Conservation (phyloP, 2,329 filamentous ascomycete species). For the Penicillium verrucosum region DNA sequence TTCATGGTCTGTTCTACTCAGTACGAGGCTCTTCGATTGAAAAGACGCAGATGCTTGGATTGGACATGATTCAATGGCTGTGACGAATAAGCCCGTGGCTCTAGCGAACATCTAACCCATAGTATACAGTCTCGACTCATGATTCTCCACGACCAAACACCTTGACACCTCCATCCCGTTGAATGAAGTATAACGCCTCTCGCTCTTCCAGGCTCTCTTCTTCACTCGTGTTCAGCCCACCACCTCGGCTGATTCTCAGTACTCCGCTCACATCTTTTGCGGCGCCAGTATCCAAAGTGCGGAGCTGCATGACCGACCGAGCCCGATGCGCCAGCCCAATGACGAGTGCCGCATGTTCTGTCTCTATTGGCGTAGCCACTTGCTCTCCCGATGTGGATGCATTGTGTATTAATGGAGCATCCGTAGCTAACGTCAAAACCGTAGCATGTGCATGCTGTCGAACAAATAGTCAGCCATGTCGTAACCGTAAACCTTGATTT, state of each 20-base stretch:
- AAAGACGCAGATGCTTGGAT: neutral
- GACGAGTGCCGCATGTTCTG: constrained; percentile 67
- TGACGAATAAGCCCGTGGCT: neutral
- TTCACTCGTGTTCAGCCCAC: constrained; percentile 34
- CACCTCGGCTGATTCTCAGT: constrained; percentile 67
- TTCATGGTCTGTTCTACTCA: constrained; percentile 9
- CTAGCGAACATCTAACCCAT: neutral
- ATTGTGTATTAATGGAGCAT: constrained; percentile 64
- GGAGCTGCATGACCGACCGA: constrained; percentile 65
- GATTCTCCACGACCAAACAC: constrained; percentile 80
- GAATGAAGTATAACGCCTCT: constrained; percentile 79
- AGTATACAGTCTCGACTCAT: constrained; percentile 13
- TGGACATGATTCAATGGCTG: neutral
- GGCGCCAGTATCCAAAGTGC: constrained; percentile 80
- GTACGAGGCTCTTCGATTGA: neutral
- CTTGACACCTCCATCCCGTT: constrained; percentile 71
- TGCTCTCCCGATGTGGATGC: constrained; percentile 33
- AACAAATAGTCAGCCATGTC: constrained; percentile 9
- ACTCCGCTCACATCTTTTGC: constrained; percentile 90
- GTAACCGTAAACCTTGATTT: neutral
- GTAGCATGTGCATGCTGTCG: constrained; percentile 60
- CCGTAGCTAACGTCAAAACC: constrained; percentile 67
- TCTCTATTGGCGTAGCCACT: constrained; percentile 64
- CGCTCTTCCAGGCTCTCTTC: constrained; percentile 48
- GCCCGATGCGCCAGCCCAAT: constrained; percentile 73